These are phyloP conservation scores for Rutidosis leptorrhynchoides DNA, from an alignment of 129 eudicot species.

Conservation along the genomic window DNA sequence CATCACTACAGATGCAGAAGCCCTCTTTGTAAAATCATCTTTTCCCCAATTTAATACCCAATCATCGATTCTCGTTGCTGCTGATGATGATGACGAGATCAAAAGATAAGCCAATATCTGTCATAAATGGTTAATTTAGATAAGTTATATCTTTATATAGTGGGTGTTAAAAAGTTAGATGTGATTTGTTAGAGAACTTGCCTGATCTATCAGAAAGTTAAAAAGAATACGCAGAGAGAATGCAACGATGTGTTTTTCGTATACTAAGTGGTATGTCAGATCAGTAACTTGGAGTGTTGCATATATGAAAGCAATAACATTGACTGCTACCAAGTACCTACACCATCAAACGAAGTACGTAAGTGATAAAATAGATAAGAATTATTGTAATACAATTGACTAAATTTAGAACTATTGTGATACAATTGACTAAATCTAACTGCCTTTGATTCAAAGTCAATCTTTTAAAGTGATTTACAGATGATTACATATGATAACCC, in stretches of 20 bases:
- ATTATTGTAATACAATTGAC: not conserved
- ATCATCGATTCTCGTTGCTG: constrained; percentile 74
- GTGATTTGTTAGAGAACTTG: constrained; percentile 34
- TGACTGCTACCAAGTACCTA: constrained; percentile 69
- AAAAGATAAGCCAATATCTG: constrained; percentile 85
- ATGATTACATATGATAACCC: not conserved
- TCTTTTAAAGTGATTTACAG: too few relatives aligned
- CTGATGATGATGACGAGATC: constrained; percentile 85
- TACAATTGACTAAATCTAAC: too few relatives aligned
- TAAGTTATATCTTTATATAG: not conserved
- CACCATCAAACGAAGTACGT: constrained; percentile 8
- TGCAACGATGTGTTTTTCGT: constrained; percentile 40
- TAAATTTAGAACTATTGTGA: not conserved
- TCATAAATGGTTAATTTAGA: not conserved
- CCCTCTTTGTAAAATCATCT: constrained; percentile 75
- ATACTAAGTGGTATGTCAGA: constrained; percentile 45
- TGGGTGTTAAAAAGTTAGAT: not conserved
- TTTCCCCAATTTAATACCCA: constrained; percentile 93
- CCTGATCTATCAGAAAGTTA: constrained; percentile 85
- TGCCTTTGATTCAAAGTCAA: not conserved
- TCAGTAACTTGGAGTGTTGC: constrained; percentile 70
- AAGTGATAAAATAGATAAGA: not conserved
- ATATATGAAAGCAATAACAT: constrained; percentile 59
- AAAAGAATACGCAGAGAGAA: constrained; percentile 58
- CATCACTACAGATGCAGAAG: constrained; percentile 72